Conservation (phyloP, 148 eudicot genomes). For the Silene conica region DNA sequence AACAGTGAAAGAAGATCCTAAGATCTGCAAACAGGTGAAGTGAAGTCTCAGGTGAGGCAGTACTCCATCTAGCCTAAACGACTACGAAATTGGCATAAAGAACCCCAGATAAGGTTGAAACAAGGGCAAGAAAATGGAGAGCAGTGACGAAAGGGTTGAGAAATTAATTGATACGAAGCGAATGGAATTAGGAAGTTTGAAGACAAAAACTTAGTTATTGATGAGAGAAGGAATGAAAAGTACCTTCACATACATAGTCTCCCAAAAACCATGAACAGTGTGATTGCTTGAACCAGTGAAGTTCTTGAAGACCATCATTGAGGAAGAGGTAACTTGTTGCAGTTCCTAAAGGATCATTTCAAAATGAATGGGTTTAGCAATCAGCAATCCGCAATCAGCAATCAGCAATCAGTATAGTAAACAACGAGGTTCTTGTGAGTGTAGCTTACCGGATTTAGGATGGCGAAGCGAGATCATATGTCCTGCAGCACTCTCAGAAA, state of each 20-base stretch:
- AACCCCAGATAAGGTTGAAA: background rate
- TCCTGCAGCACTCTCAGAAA: slow-evolving; percentile 36
- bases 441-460: slow-evolving; percentile 83
- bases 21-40: background rate
- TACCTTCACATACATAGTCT: slow-evolving; percentile 90
- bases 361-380: background rate
- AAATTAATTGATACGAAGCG: background rate
- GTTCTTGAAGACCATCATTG: slow-evolving; percentile 69
- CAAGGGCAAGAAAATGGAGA: background rate
- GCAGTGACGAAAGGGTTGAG: background rate
- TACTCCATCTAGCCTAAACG: background rate
- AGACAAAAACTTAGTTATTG: background rate
- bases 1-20: background rate
- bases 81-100: background rate
- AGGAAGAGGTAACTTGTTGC: slow-evolving; percentile 52
- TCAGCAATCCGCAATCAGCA: background rate
- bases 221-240: background rate
- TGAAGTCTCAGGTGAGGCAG: background rate
- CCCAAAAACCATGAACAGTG: slow-evolving; percentile 94
- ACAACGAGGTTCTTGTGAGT: background rate
- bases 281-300: slow-evolving; percentile 86
- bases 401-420: background rate
- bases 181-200: background rate
- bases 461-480: slow-evolving; percentile 65
- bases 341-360: slow-evolving; percentile 41